Percentiles rank a stretch among this genome's conserved stretches.
Evolutionary conservation across 106 monocot species (phyloP).

Genomic region (Phalaenopsis equestris): DNA sequence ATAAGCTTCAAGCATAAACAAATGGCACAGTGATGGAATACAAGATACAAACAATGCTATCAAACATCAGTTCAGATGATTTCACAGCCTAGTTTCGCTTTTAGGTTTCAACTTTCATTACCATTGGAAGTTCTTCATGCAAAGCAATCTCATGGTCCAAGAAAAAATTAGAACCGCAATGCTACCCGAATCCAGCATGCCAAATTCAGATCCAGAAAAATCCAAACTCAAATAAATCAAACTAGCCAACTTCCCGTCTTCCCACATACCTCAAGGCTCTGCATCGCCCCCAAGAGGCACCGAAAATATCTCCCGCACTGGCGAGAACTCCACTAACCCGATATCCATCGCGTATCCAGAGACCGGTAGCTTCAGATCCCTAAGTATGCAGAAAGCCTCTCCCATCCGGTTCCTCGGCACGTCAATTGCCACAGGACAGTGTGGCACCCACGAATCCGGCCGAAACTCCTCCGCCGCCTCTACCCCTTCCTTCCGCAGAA

Average conservation of each 20-base stretch:
- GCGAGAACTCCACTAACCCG: constrained; percentile 75
- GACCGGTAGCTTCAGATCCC: constrained; percentile 81
- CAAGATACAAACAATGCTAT: neutral
- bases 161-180: neutral
- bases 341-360: constrained; percentile 82
- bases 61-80: neutral
- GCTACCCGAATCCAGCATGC: neutral
- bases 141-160: neutral
- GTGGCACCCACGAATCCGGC: constrained; percentile 76
- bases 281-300: constrained; percentile 46
- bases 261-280: constrained; percentile 21
- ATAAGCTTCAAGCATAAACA: neutral
- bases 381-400: constrained; percentile 71
- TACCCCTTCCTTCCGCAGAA: constrained; percentile 60
- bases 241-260: neutral
- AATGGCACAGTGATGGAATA: neutral
- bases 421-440: constrained; percentile 67
- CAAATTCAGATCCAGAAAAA: neutral
- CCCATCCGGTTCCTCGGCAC: constrained; percentile 52
- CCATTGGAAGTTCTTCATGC: neutral
- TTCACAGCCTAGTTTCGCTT: neutral
- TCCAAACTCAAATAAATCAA: neutral
- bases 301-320: constrained; percentile 79
- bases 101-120: neutral
- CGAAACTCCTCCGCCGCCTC: constrained; percentile 60